phyloP scores from a whole-genome alignment of 2,329 filamentous ascomycete genomes.

The Xylariaceae sp. region DNA sequence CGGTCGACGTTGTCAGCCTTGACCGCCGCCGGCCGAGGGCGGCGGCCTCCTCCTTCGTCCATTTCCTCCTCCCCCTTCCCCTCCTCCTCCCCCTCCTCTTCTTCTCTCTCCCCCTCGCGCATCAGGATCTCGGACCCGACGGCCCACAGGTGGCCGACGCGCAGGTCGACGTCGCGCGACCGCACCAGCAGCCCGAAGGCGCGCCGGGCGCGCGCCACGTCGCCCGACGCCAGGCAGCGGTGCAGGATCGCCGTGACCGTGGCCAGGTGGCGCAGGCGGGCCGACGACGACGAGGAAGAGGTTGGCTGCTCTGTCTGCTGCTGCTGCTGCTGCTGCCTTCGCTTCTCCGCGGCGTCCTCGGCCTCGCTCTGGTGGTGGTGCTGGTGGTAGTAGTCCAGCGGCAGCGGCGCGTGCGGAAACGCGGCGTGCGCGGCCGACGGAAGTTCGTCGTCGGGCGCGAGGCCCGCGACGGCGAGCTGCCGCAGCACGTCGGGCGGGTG shows the following conservation, averaged over 20 bases:
- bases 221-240: conserved; percentile 60
- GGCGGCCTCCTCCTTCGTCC: conserved; percentile 1
- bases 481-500: conserved; percentile 42
- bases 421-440: conserved; percentile 29
- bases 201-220: conserved; percentile 63
- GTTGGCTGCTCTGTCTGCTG: too few relatives aligned
- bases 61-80: conserved; percentile 3
- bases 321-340: conserved; percentile 6
- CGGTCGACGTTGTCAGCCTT: conserved; percentile 36
- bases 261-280: conserved; percentile 51
- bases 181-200: conserved; percentile 68
- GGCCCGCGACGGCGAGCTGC: conserved; percentile 47
- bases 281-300: conserved; percentile 17
- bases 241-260: conserved; percentile 65
- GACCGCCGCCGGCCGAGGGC: conserved; percentile 20
- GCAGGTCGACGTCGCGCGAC: conserved; percentile 56
- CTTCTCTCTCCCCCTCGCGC: conserved; percentile 41
- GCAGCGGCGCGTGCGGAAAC: conserved; percentile 46
- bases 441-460: conserved; percentile 37
- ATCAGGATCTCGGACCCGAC: conserved; percentile 80
- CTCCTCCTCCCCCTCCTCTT: conserved; percentile 27
- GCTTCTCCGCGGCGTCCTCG: conserved; percentile 7
- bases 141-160: conserved; percentile 66
- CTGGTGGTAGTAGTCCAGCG: conserved; percentile 6
- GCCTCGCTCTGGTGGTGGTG: neutral